A percentile compares a stretch with the other conserved stretches of the same genome.
These are phyloP conservation scores for Solanum hybrid DNA, from an alignment of 305 asterid genomes.

Conservation along the genomic window DNA sequence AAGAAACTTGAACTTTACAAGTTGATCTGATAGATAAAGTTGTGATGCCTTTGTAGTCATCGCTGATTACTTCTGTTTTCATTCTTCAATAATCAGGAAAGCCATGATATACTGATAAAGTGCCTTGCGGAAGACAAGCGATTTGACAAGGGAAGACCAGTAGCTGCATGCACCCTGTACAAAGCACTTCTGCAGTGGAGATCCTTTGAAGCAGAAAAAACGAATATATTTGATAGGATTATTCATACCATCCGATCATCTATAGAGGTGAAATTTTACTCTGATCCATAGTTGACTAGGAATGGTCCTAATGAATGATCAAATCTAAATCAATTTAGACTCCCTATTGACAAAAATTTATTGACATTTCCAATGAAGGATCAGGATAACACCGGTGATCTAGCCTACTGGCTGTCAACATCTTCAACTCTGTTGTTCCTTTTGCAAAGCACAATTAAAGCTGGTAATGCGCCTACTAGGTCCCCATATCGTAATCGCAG, in stretches of 20 bases:
- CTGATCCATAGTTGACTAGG: background rate
- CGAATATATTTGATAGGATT: slow-evolving; percentile 73
- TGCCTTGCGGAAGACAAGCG: slow-evolving; percentile 74
- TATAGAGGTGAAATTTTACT: slow-evolving; percentile 52
- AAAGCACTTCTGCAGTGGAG: slow-evolving; percentile 88
- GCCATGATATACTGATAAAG: slow-evolving; percentile 67
- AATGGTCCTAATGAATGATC: background rate
- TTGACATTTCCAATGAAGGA: slow-evolving; percentile 25
- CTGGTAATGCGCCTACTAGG: slow-evolving; percentile 49
- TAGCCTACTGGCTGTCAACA: slow-evolving; percentile 84
- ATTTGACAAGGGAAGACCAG: slow-evolving; percentile 67
- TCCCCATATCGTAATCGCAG: slow-evolving; percentile 59
- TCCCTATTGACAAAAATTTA: slow-evolving; percentile 2
- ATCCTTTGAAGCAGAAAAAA: slow-evolving; percentile 89
- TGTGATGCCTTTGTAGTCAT: slow-evolving; percentile 8
- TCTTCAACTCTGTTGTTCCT: slow-evolving; percentile 85
- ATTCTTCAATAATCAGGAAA: slow-evolving; percentile 45
- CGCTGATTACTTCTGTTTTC: background rate
- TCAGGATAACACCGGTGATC: slow-evolving; percentile 53
- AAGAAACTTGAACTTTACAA: slow-evolving; percentile 12
- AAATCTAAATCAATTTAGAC: background rate
- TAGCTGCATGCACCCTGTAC: slow-evolving; percentile 76
- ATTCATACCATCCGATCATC: slow-evolving; percentile 81
- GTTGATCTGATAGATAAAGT: background rate
- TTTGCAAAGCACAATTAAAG: slow-evolving; percentile 77